Conservation (phyloP, 1,284 basidiomycete species). For the Rhodotorula sp. region DNA sequence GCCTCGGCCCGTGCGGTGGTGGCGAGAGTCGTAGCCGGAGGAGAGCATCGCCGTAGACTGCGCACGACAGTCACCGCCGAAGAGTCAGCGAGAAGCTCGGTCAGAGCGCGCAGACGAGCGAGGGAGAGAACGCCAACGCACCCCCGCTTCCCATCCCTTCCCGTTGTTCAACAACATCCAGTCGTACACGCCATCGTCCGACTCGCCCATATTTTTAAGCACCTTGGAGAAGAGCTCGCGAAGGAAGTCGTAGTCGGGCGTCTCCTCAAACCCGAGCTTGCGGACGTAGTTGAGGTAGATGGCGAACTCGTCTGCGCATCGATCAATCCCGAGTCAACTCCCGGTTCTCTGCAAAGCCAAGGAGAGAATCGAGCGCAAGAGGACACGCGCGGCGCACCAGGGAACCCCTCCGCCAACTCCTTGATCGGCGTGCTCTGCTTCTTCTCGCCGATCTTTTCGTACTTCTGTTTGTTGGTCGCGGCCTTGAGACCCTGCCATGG, state of each 20-base stretch:
- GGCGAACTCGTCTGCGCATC: constrained; percentile 69
- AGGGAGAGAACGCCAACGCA: constrained; percentile 49
- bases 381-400: constrained; percentile 59
- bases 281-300: constrained; percentile 97
- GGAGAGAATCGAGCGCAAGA: not conserved
- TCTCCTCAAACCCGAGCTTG: constrained; percentile 93
- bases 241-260: constrained; percentile 93
- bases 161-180: constrained; percentile 88
- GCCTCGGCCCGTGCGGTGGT: constrained; percentile 41
- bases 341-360: not conserved
- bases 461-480: constrained; percentile 97
- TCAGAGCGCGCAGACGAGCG: not conserved
- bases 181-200: constrained; percentile 84
- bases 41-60: constrained; percentile 44
- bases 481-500: constrained; percentile 96
- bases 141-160: constrained; percentile 86
- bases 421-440: constrained; percentile 95
- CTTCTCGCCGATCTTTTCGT: constrained; percentile 98
- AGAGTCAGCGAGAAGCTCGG: not conserved
- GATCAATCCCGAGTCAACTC: too few species aligned
- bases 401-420: constrained; percentile 87
- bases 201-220: constrained; percentile 79
- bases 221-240: constrained; percentile 88
- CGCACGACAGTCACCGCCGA: constrained; percentile 19
- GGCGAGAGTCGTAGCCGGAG: constrained; percentile 45